Base-by-base conservation (phyloP, 192 early-diverging fungal genomes). In the Backusella tarrabulga region DNA sequence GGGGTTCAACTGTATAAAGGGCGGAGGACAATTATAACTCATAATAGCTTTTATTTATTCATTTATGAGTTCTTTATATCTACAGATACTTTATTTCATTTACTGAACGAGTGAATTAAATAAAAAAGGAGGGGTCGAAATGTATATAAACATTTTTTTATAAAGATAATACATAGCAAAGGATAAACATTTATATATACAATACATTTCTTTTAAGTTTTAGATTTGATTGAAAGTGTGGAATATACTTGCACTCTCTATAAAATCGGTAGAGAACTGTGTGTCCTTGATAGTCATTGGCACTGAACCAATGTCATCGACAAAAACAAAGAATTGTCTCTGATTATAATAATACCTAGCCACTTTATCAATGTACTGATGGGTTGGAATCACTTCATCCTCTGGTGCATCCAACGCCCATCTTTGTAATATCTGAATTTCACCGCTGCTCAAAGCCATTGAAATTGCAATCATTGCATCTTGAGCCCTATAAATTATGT, bases 261-360 rank as follows among this genome's bases (percentile, higher is more conserved):
- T 42, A 50, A 72, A 72, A 2, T 72, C 71, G 34, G 40, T 50
- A 72, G 40, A 42, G 42, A 26, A 72, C 5, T 19, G 41, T 19
- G 29, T 9, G 6, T 50, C 42, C 14, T 26, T 21, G 6, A 29
- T 15, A n/a, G 23, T 12, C 29, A 0, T 63, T 23, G 9, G 9
- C 3, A 72, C 71, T 34, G 71, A 72, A 1, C 23, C 41, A 19
- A 72, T n/a, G 29, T 72, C 71, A 7, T 72, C 71, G 5, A 72
- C 29, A 72, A 29, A 72, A 4, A 72, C 42, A 72, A 72, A 72
- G 15, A 42, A 72, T 15, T 50, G 71, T 7, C 40, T 9, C 9
- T 42, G 9, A 0, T 72, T 29, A 15, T 72, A 72, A 2, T 50
- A 42, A 29, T 72, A 29, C 5, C 42, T 23, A 17, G 44, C 71